These are phyloP conservation scores for Mortierella sp. DNA, from an alignment of 371 early-diverging fungal species.

Conservation along the genomic window DNA sequence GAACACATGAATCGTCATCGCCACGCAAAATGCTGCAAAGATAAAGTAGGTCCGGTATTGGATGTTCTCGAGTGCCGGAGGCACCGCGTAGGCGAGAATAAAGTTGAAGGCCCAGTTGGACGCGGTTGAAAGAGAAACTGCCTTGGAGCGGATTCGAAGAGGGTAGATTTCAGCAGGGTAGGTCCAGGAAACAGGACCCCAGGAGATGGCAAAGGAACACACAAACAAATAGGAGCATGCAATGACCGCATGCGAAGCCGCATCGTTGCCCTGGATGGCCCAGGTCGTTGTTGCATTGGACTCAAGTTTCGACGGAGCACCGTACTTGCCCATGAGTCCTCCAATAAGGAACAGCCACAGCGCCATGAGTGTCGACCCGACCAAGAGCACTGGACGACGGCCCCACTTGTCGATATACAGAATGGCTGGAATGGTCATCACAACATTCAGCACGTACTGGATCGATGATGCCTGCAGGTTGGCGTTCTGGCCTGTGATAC, in stretches of 20 bases:
- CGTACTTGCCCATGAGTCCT: conserved; percentile 58
- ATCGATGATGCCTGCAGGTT: conserved; percentile 77
- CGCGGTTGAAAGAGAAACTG: conserved; percentile 86
- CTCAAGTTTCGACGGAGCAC: conserved; percentile 38
- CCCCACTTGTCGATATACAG: conserved; percentile 82
- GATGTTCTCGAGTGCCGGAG: conserved; percentile 71
- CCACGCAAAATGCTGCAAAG: conserved; percentile 70
- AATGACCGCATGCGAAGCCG: conserved; percentile 66
- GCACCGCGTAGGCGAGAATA: conserved; percentile 70
- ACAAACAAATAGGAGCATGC: conserved; percentile 80
- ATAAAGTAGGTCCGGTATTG: conserved; percentile 75
- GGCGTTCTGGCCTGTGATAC: conserved; percentile 62
- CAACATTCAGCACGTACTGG: conserved; percentile 77
- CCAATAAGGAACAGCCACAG: conserved; percentile 61
- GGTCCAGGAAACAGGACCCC: conserved; percentile 95
- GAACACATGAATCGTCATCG: conserved; percentile 69
- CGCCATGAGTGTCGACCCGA: conserved; percentile 68
- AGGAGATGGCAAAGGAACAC: conserved; percentile 83
- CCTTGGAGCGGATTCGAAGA: conserved; percentile 83
- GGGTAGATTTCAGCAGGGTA: conserved; percentile 93
- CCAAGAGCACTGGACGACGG: conserved; percentile 63
- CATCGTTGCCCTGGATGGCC: conserved; percentile 54
- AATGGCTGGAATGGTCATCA: conserved; percentile 82
- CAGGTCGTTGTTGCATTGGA: conserved; percentile 50
- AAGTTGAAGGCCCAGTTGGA: conserved; percentile 92